Percentiles rank a stretch among this genome's conserved stretches.
These are phyloP conservation scores for Echria macrotheca DNA, from an alignment of 495 filamentous ascomycete genomes.

Conservation along the genomic window DNA sequence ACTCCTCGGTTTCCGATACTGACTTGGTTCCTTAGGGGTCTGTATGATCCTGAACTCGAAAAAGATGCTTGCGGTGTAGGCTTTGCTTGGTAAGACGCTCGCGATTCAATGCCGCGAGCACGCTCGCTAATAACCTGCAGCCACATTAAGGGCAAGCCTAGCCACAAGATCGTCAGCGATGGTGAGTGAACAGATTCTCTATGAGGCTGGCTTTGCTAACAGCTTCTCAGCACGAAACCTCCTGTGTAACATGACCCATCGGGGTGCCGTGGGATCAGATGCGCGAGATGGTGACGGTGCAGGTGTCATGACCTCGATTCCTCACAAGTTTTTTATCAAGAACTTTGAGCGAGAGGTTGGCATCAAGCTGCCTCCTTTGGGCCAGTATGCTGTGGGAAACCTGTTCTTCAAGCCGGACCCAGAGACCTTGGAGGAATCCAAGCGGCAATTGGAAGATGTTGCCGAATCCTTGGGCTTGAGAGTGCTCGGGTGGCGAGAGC, in stretches of 20 bases:
- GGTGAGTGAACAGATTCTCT: conserved; percentile 51
- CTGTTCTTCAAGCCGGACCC: conserved; percentile 97
- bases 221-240: conserved; percentile 69
- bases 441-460: conserved; percentile 83
- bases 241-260: conserved; percentile 99
- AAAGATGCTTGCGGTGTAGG: conserved; percentile 99
- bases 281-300: conserved; percentile 96
- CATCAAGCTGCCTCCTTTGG: conserved; percentile 76
- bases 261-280: conserved; percentile 96
- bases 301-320: conserved; percentile 99
- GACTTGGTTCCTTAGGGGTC: conserved; percentile 44
- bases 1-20: not conserved
- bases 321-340: conserved; percentile 98
- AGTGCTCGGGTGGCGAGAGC: conserved; percentile 94
- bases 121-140: conserved; percentile 38
- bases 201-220: conserved; percentile 5
- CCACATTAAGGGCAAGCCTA: conserved; percentile 94
- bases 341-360: conserved; percentile 90
- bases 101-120: not conserved
- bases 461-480: conserved; percentile 81
- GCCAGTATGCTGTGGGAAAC: conserved; percentile 96
- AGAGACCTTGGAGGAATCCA: conserved; percentile 81
- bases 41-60: conserved; percentile 93
- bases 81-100: conserved; percentile 81
- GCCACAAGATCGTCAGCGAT: conserved; percentile 99